Base-by-base conservation (phyloP, 164 flowering plant genomes). In the Piper betle region DNA sequence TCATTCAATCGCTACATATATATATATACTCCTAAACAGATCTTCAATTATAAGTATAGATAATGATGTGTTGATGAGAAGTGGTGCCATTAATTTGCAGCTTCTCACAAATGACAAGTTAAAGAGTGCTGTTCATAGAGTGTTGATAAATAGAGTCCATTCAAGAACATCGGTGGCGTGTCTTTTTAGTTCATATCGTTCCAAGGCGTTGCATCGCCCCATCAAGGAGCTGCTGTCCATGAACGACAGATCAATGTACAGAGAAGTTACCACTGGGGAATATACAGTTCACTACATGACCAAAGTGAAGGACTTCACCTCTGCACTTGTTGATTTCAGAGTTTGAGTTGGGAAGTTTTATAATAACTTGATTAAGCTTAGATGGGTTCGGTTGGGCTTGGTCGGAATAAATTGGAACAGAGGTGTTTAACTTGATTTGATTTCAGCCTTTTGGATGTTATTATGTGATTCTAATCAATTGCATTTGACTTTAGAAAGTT, bases 221-320 rank as follows among this genome's bases (percentile, higher is more conserved):
- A 72, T 78, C 17, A 73, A 74, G 52, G 78, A 75, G 65, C 48
- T 75, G 25, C 57, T 71, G 39, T 69, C 79, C 10, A 64, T 70
- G 53, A 63, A 71, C 16, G 67, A 62, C 58, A 69, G 66, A 1
- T 69, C 75, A 0, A 50, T 0, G 12, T 43, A 43, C 50, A 43
- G 50, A 43, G 50, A 43, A 43, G 5, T 43, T 2, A 43, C 50
- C 8, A 16, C 41, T 10, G 55, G 9, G 5, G 74, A 74, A 2
- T 74, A 55, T 43, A 9, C 13, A 6, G 38, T 39, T 5, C 40
- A 58, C 20, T 56, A 12, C 54, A 37, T 5, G 18, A 8, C 52
- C 3, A 68, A 72, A 39, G 71, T 71, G 19, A 59, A 52, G 9
- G 65, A 68, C 52, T 70, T 59, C 16, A 54, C 37, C 11, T 67